Percentiles rank a stretch among this genome's conserved stretches.
phyloP scores from a whole-genome alignment of 495 filamentous ascomycete genomes.

The Penicillium subrubescens region DNA sequence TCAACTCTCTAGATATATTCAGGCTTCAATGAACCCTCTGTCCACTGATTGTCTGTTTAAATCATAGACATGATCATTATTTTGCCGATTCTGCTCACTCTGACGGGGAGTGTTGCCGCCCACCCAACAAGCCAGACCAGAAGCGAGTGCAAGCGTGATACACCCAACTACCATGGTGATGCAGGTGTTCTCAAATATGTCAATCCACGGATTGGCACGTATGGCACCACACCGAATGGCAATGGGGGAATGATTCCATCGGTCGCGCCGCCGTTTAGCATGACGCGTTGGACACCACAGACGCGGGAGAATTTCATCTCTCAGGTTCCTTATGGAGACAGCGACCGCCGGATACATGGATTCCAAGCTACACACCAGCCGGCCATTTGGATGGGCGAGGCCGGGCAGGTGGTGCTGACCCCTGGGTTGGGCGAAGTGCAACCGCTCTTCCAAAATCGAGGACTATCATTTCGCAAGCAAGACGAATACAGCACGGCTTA shows the following conservation, averaged over 20 bases:
- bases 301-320: conserved; percentile 36
- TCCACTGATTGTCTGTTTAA: neutral
- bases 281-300: conserved; percentile 36
- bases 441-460: conserved; percentile 28
- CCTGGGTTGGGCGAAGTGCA: conserved; percentile 30
- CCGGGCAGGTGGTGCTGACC: conserved; percentile 27
- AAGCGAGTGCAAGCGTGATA: neutral
- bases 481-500: conserved; percentile 29
- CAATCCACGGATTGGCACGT: conserved; percentile 30
- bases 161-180: conserved; percentile 14
- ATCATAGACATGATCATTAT: neutral
- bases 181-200: conserved; percentile 24
- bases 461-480: conserved; percentile 25
- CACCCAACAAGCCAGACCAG: conserved; percentile 6
- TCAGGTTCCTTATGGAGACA: conserved; percentile 27
- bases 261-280: conserved; percentile 28
- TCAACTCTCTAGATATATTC: neutral
- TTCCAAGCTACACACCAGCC: conserved; percentile 35
- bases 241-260: conserved; percentile 36
- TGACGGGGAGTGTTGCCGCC: neutral
- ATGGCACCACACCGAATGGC: conserved; percentile 22
- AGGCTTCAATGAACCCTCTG: neutral
- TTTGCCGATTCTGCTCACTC: neutral
- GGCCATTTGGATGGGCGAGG: conserved; percentile 35
- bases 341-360: conserved; percentile 29